Evolutionary conservation across 78 protist genomes (phyloP), one percentile per base, ranked within the genome.

Genomic region (Dictyostelium intermedium): DNA sequence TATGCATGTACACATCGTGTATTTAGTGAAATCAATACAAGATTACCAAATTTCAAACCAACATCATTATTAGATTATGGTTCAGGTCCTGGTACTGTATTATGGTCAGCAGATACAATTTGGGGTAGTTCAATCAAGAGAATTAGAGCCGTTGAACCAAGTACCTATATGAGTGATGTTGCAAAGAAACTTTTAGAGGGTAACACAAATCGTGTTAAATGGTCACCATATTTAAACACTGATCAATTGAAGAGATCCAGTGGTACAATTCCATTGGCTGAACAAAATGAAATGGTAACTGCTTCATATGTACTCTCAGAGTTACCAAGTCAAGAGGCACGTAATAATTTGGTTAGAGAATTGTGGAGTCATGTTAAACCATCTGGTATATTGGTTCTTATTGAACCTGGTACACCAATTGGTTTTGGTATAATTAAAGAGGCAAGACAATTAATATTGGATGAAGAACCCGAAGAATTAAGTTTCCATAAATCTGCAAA

Each of bases 401-500:
- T 95, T 61, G 97, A 95, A 30, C 96, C 97, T 0, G 97, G 97
- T 27, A 95, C 97, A 39, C 97, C 97, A 13, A 91, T 95, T 47
- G 97, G 97, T 23, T 95, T 95, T 25, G 53, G 81, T 61, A 25
- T 91, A 1, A 47, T 95, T 43, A 43, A 66, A 79, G 92, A 93
- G 47, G 35, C 47, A 13, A 16, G 97, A 84, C 87, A 81, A 45
- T 13, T 82, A 50, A 8, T 95, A 13, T 73, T 95, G 32, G 91
- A 82, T 50, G 14, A 78, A 18, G 66, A 50, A 35, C 25, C 56
- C 5, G 85, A 79, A 53, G 3, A 1, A 56, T 1, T 83, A 3
- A 63, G 84, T 18, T 0, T 72, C 2, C 72, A 82, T 34, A 84
- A 80, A 37, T 60, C 37, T 18, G 2, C 37, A 14, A 50, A 37